A percentile compares a stretch with the other conserved stretches of the same genome.
phyloP scores from a whole-genome alignment of 495 filamentous ascomycete species.

The Xylaria venustula region DNA sequence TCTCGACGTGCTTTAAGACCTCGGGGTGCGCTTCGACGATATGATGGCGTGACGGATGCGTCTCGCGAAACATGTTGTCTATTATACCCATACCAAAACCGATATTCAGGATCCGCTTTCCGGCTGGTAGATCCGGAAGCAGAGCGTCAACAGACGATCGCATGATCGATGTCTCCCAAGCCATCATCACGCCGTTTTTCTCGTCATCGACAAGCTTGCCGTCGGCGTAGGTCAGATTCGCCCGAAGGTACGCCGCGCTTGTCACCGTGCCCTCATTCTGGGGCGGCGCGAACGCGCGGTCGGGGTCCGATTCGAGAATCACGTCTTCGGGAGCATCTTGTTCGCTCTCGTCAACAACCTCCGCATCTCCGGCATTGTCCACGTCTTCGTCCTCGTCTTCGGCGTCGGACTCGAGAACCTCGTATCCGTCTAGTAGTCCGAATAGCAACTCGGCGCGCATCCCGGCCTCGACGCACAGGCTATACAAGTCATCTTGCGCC shows the following conservation, averaged over 20 bases:
- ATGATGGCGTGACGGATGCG: constrained; percentile 68
- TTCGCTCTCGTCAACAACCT: constrained; percentile 6
- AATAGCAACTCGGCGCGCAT: constrained; percentile 87
- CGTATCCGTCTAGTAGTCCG: constrained; percentile 72
- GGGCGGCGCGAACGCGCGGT: constrained; percentile 35
- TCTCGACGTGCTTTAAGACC: constrained; percentile 66
- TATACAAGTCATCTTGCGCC: constrained; percentile 71
- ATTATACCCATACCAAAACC: constrained; percentile 98
- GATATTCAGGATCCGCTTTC: constrained; percentile 79
- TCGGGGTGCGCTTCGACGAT: constrained; percentile 90
- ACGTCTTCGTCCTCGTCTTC: constrained; percentile 58
- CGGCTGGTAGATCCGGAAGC: constrained; percentile 40
- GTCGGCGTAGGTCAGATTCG: constrained; percentile 70
- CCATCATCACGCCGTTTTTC: constrained; percentile 93
- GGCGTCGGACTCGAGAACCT: constrained; percentile 62
- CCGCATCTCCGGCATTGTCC: constrained; percentile 25
- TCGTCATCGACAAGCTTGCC: constrained; percentile 73
- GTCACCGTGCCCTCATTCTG: constrained; percentile 46
- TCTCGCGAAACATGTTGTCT: constrained; percentile 74
- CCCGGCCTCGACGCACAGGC: constrained; percentile 84
- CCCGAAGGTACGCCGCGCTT: constrained; percentile 74
- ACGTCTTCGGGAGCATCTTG: constrained; percentile 18
- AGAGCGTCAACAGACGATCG: constrained; percentile 59
- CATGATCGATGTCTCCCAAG: constrained; percentile 95
- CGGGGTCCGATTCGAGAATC: constrained; percentile 33